A percentile compares a stretch with the other conserved stretches of the same genome.
Conservation (phyloP, 768 basidiomycete species). For the Collybiopsis luxurians region DNA sequence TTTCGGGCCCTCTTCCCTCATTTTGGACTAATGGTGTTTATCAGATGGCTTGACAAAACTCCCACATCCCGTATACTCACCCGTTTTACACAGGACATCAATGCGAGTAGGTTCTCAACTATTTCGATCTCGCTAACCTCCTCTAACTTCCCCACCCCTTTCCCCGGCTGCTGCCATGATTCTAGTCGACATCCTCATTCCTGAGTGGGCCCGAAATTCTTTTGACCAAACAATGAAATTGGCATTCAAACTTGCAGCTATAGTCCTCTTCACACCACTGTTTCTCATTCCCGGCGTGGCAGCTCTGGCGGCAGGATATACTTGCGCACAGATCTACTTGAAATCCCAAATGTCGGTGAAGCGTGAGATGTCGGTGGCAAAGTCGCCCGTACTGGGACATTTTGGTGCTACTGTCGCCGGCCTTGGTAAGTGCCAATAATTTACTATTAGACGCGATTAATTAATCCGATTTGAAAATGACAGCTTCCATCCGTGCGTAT, state of each 20-base stretch:
- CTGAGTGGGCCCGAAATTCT: conserved; percentile 1
- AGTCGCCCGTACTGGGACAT: conserved; percentile 17
- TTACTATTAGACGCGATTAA: conserved; percentile 15
- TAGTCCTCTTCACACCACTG: conserved; percentile 21
- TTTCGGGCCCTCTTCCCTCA: no score
- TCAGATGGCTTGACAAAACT: conserved; percentile 48
- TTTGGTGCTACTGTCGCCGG: conserved; percentile 52
- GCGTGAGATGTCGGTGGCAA: conserved; percentile 18
- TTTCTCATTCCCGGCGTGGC: conserved; percentile 9
- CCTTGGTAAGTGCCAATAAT: background rate
- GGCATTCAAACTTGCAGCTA: conserved; percentile 21
- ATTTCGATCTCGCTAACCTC: background rate
- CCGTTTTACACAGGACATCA: conserved; percentile 48
- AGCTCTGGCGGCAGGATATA: conserved; percentile 24
- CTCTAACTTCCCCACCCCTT: background rate
- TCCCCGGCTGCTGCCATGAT: no score
- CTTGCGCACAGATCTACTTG: conserved; percentile 21
- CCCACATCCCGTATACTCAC: conserved; percentile 48
- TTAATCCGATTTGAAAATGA: background rate
- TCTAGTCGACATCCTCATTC: conserved; percentile 16
- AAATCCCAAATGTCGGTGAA: conserved; percentile 22
- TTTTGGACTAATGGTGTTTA: conserved; percentile 31
- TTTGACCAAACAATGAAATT: conserved; percentile 13
- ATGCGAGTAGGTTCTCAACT: conserved; percentile 20
- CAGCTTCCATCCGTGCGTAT: conserved; percentile 13